Base-by-base conservation (phyloP, 768 basidiomycete genomes). In the Clavulina sp. region DNA sequence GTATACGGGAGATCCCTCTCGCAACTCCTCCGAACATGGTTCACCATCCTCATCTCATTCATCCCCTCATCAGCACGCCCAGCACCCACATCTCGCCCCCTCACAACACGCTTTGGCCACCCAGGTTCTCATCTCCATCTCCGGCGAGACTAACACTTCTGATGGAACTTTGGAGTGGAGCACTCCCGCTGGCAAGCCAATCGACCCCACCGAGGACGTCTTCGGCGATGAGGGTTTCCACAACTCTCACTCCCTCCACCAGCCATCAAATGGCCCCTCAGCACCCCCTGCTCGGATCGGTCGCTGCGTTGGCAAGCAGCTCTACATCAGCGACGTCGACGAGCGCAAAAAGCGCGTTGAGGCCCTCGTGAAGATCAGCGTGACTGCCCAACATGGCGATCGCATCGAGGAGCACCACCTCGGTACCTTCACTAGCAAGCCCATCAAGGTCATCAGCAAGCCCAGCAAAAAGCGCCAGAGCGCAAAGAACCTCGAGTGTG, bases 381-480 rank as follows among this genome's bases (percentile, higher is more conserved):
- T 86, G 33, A 79, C 81, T 5, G 74, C 77, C 16, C 77, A 78
- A 47, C 84, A 86, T 48, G 81, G 85, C 54, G 81, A 86, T 48
- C 82, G 84, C 54, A 81, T 84, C 62, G 76, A 78, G 52, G 84
- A 88, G 62, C 75, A 81, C 34, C 71, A 88, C 32, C 78, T 96
- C 58, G 92, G 92, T 21, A 75, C 77, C 19, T 96, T 96, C 69
- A 81, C 85, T 41, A 87, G 85, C 57, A 81, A 84, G 43, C 80
- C 91, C n/a, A 96, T 97, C 72, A 92, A 91, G 65, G 87, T 97
- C 60, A 96, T 97, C 68, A 88, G 84, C 68, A 97, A 96, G 65
- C 93, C 93, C 3, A 88, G 85, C 69, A 95, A 96, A 73, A 95
- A 95, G 74, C 75, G 88, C 59, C 83, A 88, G 65, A 87, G 82